Evolutionary conservation across 805 yeast species (phyloP).

Genomic region (Sugiyamaella floridensis): DNA sequence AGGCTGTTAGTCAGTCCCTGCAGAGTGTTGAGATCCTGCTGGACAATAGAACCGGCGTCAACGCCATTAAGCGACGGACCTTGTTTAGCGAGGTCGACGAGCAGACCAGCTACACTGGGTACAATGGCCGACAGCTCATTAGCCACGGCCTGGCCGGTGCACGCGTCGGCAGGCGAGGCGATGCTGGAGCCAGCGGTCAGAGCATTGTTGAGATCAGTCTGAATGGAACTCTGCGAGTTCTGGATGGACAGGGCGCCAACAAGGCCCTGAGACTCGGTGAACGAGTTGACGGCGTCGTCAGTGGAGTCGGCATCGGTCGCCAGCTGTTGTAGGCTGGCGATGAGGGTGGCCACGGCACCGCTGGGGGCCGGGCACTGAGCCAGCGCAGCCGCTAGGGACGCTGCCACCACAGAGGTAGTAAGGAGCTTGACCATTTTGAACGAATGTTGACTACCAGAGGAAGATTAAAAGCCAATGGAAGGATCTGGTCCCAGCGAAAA

Average conservation of each 20-base stretch:
- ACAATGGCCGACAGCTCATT: conserved; percentile 8
- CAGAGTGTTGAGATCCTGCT: conserved; percentile 19
- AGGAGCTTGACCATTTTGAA: not conserved
- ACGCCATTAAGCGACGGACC: conserved; percentile 21
- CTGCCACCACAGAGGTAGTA: not conserved
- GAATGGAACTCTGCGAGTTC: conserved; percentile 18
- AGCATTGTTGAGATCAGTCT: conserved; percentile 15
- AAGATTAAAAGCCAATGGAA: too few species aligned
- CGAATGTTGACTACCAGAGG: not conserved
- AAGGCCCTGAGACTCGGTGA: not conserved
- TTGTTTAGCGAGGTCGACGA: conserved; percentile 19
- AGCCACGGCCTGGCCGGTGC: conserved; percentile 6
- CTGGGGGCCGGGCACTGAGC: conserved; percentile 1
- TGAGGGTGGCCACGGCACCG: conserved; percentile 4
- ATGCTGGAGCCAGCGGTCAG: conserved; percentile 9
- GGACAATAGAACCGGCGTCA: conserved; percentile 20
- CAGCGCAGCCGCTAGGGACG: not conserved
- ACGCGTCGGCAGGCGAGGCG: not conserved
- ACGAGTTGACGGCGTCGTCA: conserved; percentile 1
- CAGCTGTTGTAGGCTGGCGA: conserved; percentile 11
- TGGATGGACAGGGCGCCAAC: conserved; percentile 7
- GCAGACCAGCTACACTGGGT: conserved; percentile 16
- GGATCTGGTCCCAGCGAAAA: too few species aligned
- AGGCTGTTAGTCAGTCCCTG: not conserved
- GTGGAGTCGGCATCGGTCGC: conserved; percentile 6